Percentiles rank a stretch among this genome's conserved stretches.
Evolutionary conservation across 345 rosid species (phyloP).

Genomic region (Arabis alpina): DNA sequence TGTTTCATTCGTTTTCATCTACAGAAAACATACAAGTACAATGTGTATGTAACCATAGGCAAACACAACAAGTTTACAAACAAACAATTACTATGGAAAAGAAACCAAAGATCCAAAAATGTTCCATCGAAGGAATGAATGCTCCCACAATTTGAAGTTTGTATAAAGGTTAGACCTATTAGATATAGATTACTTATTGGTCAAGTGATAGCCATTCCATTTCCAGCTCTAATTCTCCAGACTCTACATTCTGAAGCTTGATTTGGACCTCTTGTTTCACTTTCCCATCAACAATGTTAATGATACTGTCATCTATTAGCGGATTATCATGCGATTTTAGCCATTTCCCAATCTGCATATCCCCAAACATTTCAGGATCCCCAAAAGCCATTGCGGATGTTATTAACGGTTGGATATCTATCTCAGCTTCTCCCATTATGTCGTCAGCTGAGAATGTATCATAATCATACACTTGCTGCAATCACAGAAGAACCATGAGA

Average conservation of each 20-base stretch:
- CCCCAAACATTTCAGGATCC: constrained; percentile 37
- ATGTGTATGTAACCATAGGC: no score
- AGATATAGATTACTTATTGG: constrained; percentile 16
- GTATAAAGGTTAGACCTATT: background rate
- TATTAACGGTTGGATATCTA: constrained; percentile 47
- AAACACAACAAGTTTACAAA: no score
- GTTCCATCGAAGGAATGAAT: no score
- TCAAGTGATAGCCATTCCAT: constrained; percentile 40
- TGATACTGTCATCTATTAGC: constrained; percentile 45
- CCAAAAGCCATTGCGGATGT: constrained; percentile 48
- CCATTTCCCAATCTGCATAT: constrained; percentile 52
- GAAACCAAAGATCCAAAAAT: no score
- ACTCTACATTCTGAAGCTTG: constrained; percentile 51
- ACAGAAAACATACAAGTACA: no score
- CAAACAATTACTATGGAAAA: no score
- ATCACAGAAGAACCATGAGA: background rate
- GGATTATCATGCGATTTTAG: constrained; percentile 42
- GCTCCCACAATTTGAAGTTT: no score
- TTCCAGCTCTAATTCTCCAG: constrained; percentile 45
- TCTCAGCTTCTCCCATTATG: constrained; percentile 52
- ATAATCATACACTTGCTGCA: constrained; percentile 47
- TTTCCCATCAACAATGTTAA: constrained; percentile 46
- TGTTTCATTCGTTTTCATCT: no score
- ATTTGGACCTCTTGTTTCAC: constrained; percentile 46
- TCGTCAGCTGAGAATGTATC: constrained; percentile 54